Base-by-base conservation (phyloP, 441 rosid genomes). In the Pelargonium fulgidum region DNA sequence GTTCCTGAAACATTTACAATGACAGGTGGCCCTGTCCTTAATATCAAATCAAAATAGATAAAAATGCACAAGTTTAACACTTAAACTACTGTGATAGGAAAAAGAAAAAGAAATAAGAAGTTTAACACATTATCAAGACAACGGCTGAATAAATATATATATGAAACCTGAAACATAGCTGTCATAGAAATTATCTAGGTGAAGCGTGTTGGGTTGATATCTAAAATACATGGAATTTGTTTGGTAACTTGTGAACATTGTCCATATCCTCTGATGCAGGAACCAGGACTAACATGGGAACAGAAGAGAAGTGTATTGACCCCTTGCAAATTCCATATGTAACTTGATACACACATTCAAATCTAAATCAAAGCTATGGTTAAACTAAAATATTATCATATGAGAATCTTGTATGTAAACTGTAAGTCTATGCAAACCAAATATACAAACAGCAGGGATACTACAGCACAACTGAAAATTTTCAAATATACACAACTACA, bases 1-100 rank as follows among this genome's bases (percentile, higher is more conserved):
- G 86, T 73, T 90, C 94, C 99, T 94, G 89, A 83, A 81, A 63
- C 69, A 77, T 45, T 62, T 41, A 72, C 17, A 73, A 61, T 62
- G 70, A 72, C 71, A 66, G 20, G 36, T 22, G 68, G 24, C 29
- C 58, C 24, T 8, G 8, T 64, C 9, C 20, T 12, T 12, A 74
- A 14, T 5, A 68, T 70, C 62, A 64, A 73, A 58, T 36, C 16
- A 26, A 64, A 4, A 67, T 45, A 3, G 66, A 64, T n/a, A 65
- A 29, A 73, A 45, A 71, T 6, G 16, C 36, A 66, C 24, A 5
- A 69, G 16, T 48, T 47, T 10, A 11, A 36, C 41, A n/a, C n/a
- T n/a, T n/a, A n/a, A n/a, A n/a, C n/a, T n/a, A n/a, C n/a, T n/a
- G n/a, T n/a, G n/a, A n/a, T n/a, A n/a, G n/a, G n/a, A n/a, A n/a